Evolutionary conservation across 768 basidiomycete species (phyloP).

Genomic region (Termitomyces titanicus): DNA sequence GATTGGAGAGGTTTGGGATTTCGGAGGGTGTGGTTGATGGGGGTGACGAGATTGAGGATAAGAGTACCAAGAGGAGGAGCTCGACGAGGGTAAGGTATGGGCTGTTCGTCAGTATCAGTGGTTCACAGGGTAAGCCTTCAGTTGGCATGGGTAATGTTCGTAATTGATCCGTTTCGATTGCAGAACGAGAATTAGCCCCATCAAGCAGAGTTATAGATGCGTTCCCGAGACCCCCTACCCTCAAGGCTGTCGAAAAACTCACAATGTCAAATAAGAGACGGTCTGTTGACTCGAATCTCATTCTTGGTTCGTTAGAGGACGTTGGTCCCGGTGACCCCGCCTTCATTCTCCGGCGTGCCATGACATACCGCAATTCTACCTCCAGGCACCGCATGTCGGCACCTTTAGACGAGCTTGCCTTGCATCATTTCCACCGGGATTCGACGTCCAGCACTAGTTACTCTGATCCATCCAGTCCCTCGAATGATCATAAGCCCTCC

Average conservation of each 20-base stretch:
- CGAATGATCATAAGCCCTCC: slow-evolving; percentile 42
- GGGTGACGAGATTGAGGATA: slow-evolving; percentile 97
- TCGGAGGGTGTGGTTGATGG: slow-evolving; percentile 97
- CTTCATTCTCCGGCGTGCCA: slow-evolving; percentile 85
- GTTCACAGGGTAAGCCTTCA: slow-evolving; percentile 55
- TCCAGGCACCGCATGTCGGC: slow-evolving; percentile 70
- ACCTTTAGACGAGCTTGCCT: slow-evolving; percentile 80
- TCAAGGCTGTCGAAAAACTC: slow-evolving; percentile 59
- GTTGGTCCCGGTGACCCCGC: slow-evolving; percentile 79
- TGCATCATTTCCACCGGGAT: slow-evolving; percentile 70
- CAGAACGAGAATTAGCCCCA: slow-evolving; percentile 77
- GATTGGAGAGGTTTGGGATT: slow-evolving; percentile 92
- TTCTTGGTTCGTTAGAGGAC: slow-evolving; percentile 72
- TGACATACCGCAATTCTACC: slow-evolving; percentile 66
- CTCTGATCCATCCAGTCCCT: slow-evolving; percentile 36
- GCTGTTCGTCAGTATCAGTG: slow-evolving; percentile 53
- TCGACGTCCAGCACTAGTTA: slow-evolving; percentile 55
- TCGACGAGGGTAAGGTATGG: slow-evolving; percentile 77
- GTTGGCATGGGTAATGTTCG: slow-evolving; percentile 3
- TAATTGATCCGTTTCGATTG: not conserved
- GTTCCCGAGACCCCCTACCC: slow-evolving; percentile 69
- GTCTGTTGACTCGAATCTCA: slow-evolving; percentile 75
- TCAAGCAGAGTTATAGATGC: slow-evolving; percentile 86
- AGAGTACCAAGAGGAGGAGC: slow-evolving; percentile 77
- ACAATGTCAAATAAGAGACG: slow-evolving; percentile 70